Evolutionary conservation across 2,329 filamentous ascomycete species (phyloP), one percentile per base, ranked within the genome.

Genomic region (Aspergillus tamarii): DNA sequence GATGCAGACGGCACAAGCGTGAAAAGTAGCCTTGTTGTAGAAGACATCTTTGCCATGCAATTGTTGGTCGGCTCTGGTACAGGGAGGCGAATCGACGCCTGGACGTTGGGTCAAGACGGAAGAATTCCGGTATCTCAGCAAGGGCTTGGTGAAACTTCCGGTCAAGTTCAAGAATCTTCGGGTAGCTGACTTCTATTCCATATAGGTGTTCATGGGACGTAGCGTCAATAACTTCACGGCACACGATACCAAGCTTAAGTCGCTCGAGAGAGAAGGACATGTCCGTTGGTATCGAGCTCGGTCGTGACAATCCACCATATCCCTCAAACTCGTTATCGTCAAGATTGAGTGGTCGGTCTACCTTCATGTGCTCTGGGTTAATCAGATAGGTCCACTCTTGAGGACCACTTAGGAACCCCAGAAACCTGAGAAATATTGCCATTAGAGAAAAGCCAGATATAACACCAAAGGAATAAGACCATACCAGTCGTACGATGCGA

Each of bases 201-300:
- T 70, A 65, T 0, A 75, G 57, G 43, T 72, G 65, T 16, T 73
- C 69, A 11, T 73, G 61, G 6, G 74, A 71, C 2, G 69, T 73
- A 14, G 70, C 65, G 56, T 84, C 82, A 2, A 80, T 72, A 2
- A 83, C 75, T 9, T 75, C 71, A 3, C 81, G 77, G 52, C 78
- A 81, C 4, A 80, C 67, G 39, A 76, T 72, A 16, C 77, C 77
- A 11, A 84, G 67, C 32, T 75, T 76, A n/a, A 82, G 71, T 0
- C 82, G 77, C 39, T 79, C 73, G 6, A 83, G 69, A 28, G 77
- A 79, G 62, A 82, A 84, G 8, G 80, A 80, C 78, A 82, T 83
- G 14, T 72, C 69, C 0, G 82, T 83, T 10, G 81, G 80, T 16
- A 76, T 72, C 3, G 73, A 71, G 0, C 74, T 57, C 1, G 80